Evolutionary conservation across 495 filamentous ascomycete species (phyloP).

Genomic region (Penicillium ucsense): DNA sequence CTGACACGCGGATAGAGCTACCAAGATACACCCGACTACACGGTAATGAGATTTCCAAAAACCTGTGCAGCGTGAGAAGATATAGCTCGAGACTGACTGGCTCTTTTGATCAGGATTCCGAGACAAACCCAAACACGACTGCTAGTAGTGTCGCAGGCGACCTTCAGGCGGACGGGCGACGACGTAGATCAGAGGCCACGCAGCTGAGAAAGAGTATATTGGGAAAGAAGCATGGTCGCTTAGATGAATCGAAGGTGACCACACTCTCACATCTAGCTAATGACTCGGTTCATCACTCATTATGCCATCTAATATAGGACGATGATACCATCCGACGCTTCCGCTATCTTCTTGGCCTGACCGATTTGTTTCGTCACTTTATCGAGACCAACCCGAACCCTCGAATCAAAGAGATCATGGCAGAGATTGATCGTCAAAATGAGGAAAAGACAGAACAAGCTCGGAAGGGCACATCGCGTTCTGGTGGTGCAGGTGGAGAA

Average conservation of each 20-base stretch:
- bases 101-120: constrained; percentile 52
- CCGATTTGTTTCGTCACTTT: constrained; percentile 97
- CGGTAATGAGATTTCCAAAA: constrained; percentile 29
- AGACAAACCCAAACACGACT: constrained; percentile 86
- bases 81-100: constrained; percentile 2
- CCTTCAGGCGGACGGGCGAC: constrained; percentile 62
- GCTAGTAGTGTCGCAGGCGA: constrained; percentile 82
- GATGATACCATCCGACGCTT: constrained; percentile 94
- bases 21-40: constrained; percentile 76
- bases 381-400: constrained; percentile 96
- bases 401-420: constrained; percentile 80
- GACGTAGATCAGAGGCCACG: constrained; percentile 72
- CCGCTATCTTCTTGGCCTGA: constrained; percentile 89
- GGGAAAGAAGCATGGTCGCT: constrained; percentile 83
- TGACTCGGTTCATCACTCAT: background rate
- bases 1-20: constrained; percentile 42
- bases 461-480: constrained; percentile 64
- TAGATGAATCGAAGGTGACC: constrained; percentile 84
- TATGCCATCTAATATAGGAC: constrained; percentile 47
- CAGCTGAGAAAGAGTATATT: constrained; percentile 82
- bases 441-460: constrained; percentile 57
- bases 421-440: constrained; percentile 87
- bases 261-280: background rate
- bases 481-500: constrained; percentile 74
- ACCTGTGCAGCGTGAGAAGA: too few species aligned